Conservation (phyloP, 768 basidiomycete species). For the Pholiota molesta region DNA sequence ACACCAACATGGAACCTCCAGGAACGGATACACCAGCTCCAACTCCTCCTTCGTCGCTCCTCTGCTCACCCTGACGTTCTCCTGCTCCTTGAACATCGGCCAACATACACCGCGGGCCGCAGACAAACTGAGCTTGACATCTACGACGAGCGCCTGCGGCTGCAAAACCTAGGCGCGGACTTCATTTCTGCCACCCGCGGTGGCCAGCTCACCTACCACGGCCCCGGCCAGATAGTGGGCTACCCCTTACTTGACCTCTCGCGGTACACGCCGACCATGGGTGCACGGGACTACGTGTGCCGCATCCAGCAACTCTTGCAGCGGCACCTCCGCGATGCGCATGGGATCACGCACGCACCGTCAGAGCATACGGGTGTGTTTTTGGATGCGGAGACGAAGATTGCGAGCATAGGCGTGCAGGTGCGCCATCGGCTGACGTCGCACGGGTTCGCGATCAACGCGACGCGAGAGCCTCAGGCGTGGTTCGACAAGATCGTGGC, state of each 20-base stretch:
- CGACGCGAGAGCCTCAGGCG: slow-evolving; percentile 73
- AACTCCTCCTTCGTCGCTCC: slow-evolving; percentile 51
- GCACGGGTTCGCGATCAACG: slow-evolving; percentile 94
- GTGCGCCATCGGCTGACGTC: slow-evolving; percentile 92
- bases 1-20: slow-evolving; percentile 66
- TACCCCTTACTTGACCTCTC: slow-evolving; percentile 92
- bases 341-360: slow-evolving; percentile 57
- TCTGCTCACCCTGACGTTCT: slow-evolving; percentile 61
- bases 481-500: slow-evolving; percentile 94
- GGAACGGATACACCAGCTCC: slow-evolving; percentile 68
- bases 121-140: slow-evolving; percentile 71
- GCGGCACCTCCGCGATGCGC: slow-evolving; percentile 57
- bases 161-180: slow-evolving; percentile 84
- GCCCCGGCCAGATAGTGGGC: slow-evolving; percentile 95
- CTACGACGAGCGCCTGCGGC: slow-evolving; percentile 57
- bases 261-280: slow-evolving; percentile 70
- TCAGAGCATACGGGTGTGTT: slow-evolving; percentile 93
- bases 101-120: slow-evolving; percentile 95
- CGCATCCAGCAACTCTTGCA: slow-evolving; percentile 76
- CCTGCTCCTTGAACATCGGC: slow-evolving; percentile 85
- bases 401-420: slow-evolving; percentile 96
- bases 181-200: slow-evolving; percentile 83
- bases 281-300: slow-evolving; percentile 84
- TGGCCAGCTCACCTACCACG: slow-evolving; percentile 96
- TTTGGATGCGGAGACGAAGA: slow-evolving; percentile 75